phyloP scores from a whole-genome alignment of 805 yeast species.

The Cyberlindnera suaveolens region DNA sequence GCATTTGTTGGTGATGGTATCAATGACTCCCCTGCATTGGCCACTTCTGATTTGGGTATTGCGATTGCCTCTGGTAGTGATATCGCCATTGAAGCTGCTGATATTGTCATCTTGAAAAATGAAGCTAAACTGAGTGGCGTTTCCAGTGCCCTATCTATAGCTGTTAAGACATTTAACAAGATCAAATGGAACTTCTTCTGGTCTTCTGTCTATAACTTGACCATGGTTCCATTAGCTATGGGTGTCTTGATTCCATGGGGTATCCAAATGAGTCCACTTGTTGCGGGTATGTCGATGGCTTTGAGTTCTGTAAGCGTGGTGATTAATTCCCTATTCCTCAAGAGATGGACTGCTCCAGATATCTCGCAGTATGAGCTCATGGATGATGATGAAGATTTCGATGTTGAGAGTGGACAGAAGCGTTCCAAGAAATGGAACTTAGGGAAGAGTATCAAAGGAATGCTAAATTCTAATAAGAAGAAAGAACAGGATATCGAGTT shows the following conservation, averaged over 20 bases:
- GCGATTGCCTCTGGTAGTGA: constrained; percentile 93
- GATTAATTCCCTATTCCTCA: constrained; percentile 65
- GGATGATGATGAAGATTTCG: constrained; percentile 9
- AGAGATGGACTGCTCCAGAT: constrained; percentile 47
- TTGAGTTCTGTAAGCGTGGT: constrained; percentile 88
- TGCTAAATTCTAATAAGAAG: constrained; percentile 4
- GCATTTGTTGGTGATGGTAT: constrained; percentile 98
- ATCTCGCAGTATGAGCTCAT: constrained; percentile 1
- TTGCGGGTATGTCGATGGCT: constrained; percentile 93
- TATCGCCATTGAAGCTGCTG: constrained; percentile 96
- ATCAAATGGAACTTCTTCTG: constrained; percentile 80
- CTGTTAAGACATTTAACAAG: constrained; percentile 61
- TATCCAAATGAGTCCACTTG: constrained; percentile 73
- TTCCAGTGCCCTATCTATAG: constrained; percentile 57
- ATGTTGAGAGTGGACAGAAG: constrained; percentile 12
- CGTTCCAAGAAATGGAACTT: constrained; percentile 11
- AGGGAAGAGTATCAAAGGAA: constrained; percentile 10
- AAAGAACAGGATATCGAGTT: constrained; percentile 15
- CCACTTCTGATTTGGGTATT: constrained; percentile 81
- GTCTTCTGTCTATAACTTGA: constrained; percentile 77
- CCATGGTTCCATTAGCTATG: constrained; percentile 92
- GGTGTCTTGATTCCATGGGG: constrained; percentile 81
- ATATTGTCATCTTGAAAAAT: constrained; percentile 65
- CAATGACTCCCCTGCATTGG: constrained; percentile 95
- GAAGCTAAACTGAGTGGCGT: constrained; percentile 39